Evolutionary conservation across 768 basidiomycete species (phyloP).

Genomic region (Boletellus emodensis): DNA sequence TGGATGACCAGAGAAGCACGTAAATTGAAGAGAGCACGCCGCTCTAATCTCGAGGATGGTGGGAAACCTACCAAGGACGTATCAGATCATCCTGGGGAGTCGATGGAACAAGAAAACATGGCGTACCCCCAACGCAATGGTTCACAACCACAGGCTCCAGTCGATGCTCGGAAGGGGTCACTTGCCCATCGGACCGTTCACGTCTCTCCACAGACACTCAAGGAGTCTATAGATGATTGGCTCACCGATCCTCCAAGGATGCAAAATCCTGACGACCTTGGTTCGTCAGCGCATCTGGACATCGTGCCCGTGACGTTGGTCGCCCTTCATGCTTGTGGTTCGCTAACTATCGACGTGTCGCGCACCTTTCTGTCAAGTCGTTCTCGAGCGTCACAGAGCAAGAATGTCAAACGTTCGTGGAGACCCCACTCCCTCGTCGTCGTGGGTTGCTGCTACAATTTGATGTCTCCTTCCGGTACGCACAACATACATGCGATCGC

Average conservation of each 20-base stretch:
- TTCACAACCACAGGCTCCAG: constrained; percentile 1
- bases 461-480: constrained; percentile 51
- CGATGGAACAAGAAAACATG: neutral
- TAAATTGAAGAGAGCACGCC: constrained; percentile 13
- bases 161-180: constrained; percentile 22
- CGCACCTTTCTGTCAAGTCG: constrained; percentile 44
- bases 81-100: neutral
- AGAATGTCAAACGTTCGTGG: constrained; percentile 36
- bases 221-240: constrained; percentile 51
- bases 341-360: constrained; percentile 63
- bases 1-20: constrained; percentile 34
- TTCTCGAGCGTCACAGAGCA: constrained; percentile 4
- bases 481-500: neutral
- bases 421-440: constrained; percentile 49
- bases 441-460: constrained; percentile 80
- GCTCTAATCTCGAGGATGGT: constrained; percentile 1
- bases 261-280: neutral
- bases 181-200: constrained; percentile 56
- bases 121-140: neutral
- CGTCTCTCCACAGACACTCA: constrained; percentile 48
- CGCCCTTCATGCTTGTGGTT: constrained; percentile 74
- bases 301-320: constrained; percentile 53
- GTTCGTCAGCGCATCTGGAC: neutral
- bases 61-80: neutral
- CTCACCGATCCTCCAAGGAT: constrained; percentile 25